Base-by-base conservation (phyloP, 306 rosid genomes). In the Vigna nakashimae region DNA sequence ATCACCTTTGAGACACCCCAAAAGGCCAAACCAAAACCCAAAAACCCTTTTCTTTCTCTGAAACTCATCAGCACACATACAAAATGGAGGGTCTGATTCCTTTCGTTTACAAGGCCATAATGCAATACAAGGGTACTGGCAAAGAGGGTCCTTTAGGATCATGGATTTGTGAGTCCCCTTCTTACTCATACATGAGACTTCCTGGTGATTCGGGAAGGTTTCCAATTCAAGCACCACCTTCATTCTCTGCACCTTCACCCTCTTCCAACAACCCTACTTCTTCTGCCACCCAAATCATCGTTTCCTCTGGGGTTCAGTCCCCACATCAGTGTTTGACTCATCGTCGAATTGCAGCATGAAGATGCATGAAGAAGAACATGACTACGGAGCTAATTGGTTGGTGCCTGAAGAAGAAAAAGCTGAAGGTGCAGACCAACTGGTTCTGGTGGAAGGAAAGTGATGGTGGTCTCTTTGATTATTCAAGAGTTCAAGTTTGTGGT, bases 1-100 rank as follows among this genome's bases (percentile, higher is more conserved):
- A 53, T 1, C 56, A 0, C 22, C n/a, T 16, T 49, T 49, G 18
- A 49, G 17, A 14, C 53, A 49, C 58, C 26, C 68, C 82, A 78
- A 56, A 65, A 5, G 58, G 46, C 3, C 3, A 42, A 42, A 42
- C 80, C 43, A 69, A 66, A 42, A 28, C 68, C 24, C 79, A 72
- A 38, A 50, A 76, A 22, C 30, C 34, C 46, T n/a, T 34, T 51
- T 13, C 67, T 42, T 8, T 6, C 59, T 40, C 73, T 40, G 56
- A 22, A 65, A 2, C 32, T 16, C 10, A n/a, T 9, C 12, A 42
- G 10, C 13, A 9, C 3, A 45, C 45, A 30, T 9, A 15, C 43
- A 32, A 49, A 78, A 94, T 93, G 98, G 98, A 94, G 86, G 98
- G 98, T 76, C 86, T 94, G 15, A 91, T 94, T 80, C 98, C 98